Base-by-base conservation (phyloP, 1,284 basidiomycete species). In the Malassezia sp. region DNA sequence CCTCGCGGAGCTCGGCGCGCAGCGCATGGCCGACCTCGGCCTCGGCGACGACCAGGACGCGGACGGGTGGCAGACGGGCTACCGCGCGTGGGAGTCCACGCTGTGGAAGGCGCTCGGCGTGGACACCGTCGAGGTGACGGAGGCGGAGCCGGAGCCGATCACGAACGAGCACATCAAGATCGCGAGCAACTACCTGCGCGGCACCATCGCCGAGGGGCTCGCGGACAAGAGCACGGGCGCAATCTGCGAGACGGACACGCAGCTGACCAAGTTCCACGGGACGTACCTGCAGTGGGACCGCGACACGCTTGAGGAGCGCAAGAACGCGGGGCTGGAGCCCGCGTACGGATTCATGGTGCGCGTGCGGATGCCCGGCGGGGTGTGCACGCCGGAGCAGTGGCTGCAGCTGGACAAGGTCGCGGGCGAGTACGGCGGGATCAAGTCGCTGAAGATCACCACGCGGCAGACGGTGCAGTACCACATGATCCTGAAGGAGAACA, bases 121-220 rank as follows among this genome's bases (percentile, higher is more conserved):
- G 45, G 91, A 93, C 72, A 76, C 75, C 14, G 76, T 97, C 46
- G 85, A 93, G 71, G 80, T 96, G 24, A 80, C 75, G 29, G 93
- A 97, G 74, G 83, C 82, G 15, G 89, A 96, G 71, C 89, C 90
- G 2, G 90, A 96, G 69, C 81, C 86, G 2, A 91, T 99, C 73
- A 96, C 90, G 52, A 96, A 97, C 75, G 91, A 99, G 75, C 89
- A 97, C 74, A 96, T 97, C 78, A 99, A 97, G 76, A 91, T 89
- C 49, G 90, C 93, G 9, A 88, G 84, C 49, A 81, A 83, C 59
- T 96, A 85, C 74, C 78, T 97, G 28, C 85, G 91, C 48, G 91
- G 91, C 15, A 97, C 91, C 28, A 97, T 99, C 69, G 77, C 76
- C 2, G 71, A 97, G 71, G 91, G 90, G 42, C 79, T 99, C 26